Conservation (phyloP, 495 filamentous ascomycete species). For the Aspergillus asperescens region DNA sequence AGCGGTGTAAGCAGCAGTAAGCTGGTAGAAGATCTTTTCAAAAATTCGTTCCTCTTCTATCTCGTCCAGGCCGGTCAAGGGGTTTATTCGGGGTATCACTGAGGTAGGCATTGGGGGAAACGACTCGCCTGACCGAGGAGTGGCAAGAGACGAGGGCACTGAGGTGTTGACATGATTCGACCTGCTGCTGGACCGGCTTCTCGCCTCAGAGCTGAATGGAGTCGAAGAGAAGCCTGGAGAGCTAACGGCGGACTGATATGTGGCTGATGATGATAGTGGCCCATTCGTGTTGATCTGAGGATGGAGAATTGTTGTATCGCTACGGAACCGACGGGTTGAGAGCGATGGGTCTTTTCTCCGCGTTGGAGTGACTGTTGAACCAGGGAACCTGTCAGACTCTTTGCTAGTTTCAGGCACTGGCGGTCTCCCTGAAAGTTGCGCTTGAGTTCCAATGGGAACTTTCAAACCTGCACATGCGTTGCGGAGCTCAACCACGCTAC, state of each 20-base stretch:
- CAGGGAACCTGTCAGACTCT: conserved; percentile 36
- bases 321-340: conserved; percentile 49
- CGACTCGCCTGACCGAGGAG: conserved; percentile 72
- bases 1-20: conserved; percentile 61
- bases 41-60: conserved; percentile 73
- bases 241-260: conserved; percentile 25
- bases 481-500: conserved; percentile 70
- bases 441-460: conserved; percentile 23
- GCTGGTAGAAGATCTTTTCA: conserved; percentile 69
- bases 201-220: conserved; percentile 30
- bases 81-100: conserved; percentile 41
- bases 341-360: conserved; percentile 45
- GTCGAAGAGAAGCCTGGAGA: conserved; percentile 36
- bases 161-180: conserved; percentile 46
- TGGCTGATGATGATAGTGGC: conserved; percentile 24
- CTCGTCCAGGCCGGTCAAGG: conserved; percentile 54
- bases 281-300: conserved; percentile 33
- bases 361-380: conserved; percentile 55
- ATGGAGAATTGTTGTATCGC: conserved; percentile 59
- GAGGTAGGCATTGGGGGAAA: conserved; percentile 56
- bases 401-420: conserved; percentile 24
- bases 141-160: conserved; percentile 49
- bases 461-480: conserved; percentile 47
- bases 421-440: conserved; percentile 25
- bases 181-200: conserved; percentile 50